Percentiles rank a stretch among this genome's conserved stretches.
Conservation (phyloP, 2,329 filamentous ascomycete genomes). For the Fusarium anthophilum region DNA sequence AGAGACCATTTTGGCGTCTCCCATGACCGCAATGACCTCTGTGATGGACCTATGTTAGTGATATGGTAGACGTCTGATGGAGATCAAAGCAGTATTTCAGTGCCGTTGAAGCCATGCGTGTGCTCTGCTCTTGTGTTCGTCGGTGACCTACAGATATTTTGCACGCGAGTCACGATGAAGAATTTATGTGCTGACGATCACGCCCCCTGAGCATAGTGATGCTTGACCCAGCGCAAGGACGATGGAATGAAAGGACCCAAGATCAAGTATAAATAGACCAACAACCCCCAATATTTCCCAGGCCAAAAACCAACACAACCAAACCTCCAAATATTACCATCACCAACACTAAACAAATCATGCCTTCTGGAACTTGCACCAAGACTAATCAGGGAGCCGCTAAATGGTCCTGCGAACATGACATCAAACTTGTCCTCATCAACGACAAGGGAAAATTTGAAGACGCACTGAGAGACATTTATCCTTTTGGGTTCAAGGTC, state of each 20-base stretch:
- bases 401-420: not conserved
- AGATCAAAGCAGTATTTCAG: too few relatives aligned
- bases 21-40: too few relatives aligned
- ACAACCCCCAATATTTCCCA: not conserved
- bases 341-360: not conserved
- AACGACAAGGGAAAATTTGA: not conserved
- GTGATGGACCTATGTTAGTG: not conserved
- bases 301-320: not conserved
- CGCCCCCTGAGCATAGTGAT: accelerated
- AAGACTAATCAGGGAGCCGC: not conserved
- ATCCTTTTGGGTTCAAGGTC: not conserved
- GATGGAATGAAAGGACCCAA: not conserved
- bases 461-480: not conserved
- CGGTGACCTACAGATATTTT: accelerated
- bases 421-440: not conserved
- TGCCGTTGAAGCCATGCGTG: not conserved
- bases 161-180: not conserved
- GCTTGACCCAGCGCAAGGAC: accelerated
- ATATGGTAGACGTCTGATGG: not conserved
- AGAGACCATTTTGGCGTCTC: not conserved
- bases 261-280: not conserved
- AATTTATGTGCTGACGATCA: too few relatives aligned
- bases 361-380: not conserved
- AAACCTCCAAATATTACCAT: not conserved
- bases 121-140: not conserved